A percentile compares a stretch with the other conserved stretches of the same genome.
Conservation (phyloP, 306 rosid genomes). For the Calophaca sinica region DNA sequence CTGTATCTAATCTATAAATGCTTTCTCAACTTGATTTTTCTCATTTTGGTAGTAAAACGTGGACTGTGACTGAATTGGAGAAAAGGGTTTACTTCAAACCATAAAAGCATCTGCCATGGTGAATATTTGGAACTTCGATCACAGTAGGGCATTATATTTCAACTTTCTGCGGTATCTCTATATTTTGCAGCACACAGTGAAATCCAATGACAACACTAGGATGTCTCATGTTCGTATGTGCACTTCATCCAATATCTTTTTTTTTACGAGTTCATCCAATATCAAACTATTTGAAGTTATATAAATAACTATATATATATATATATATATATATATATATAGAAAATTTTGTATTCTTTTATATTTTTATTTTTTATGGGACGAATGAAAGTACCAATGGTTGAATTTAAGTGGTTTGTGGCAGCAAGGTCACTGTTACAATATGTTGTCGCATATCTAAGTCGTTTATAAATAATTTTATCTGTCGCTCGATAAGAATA, state of each 20-base stretch:
- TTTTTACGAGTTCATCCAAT: neutral
- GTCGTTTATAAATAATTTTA: too few species aligned
- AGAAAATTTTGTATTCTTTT: neutral
- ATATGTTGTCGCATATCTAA: too few species aligned
- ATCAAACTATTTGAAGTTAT: neutral
- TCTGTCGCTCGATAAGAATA: too few species aligned
- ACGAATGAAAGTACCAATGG: too few species aligned
- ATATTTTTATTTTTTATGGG: neutral
- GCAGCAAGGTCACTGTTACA: too few species aligned
- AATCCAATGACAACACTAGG: constrained; percentile 22
- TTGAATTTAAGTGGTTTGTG: too few species aligned
- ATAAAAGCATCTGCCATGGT: constrained; percentile 36
- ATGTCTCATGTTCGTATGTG: constrained; percentile 38
- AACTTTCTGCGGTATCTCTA: constrained; percentile 23
- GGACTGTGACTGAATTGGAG: constrained; percentile 23
- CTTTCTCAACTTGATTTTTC: constrained; percentile 43
- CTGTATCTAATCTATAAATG: constrained; percentile 11
- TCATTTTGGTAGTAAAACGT: constrained; percentile 47
- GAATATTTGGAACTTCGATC: constrained; percentile 22
- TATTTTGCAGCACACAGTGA: constrained; percentile 40
- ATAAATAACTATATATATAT: neutral
- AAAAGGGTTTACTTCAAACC: constrained; percentile 22
- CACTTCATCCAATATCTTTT: neutral
- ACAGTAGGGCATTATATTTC: constrained; percentile 32
- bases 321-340: neutral